phyloP scores from a whole-genome alignment of 148 eudicot species.

The Suaeda aralocaspica region DNA sequence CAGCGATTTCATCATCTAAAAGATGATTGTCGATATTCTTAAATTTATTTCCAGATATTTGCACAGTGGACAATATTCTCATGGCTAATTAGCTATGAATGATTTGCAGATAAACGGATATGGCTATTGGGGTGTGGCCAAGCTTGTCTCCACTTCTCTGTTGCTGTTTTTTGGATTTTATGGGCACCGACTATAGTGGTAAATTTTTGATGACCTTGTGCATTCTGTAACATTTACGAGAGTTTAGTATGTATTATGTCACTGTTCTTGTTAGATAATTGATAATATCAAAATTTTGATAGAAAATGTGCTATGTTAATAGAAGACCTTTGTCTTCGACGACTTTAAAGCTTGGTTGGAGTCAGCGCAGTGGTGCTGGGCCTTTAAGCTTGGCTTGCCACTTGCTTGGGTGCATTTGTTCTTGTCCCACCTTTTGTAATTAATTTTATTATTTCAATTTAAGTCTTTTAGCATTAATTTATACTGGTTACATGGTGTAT shows the following conservation, averaged over 20 bases:
- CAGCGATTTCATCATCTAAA: background rate
- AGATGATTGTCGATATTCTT: background rate
- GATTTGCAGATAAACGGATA: slow-evolving; percentile 59
- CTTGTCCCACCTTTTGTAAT: background rate
- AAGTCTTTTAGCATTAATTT: background rate
- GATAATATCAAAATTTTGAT: background rate
- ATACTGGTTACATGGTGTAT: slow-evolving; percentile 4
- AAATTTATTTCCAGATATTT: background rate
- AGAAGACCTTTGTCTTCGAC: background rate
- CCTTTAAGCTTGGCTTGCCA: background rate
- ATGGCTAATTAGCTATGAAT: background rate
- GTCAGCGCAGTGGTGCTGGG: no score
- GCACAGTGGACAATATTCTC: background rate
- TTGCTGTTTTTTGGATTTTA: slow-evolving; percentile 74
- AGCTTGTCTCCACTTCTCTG: slow-evolving; percentile 71
- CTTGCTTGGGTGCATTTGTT: background rate
- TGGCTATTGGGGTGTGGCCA: slow-evolving; percentile 77
- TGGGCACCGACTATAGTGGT: slow-evolving; percentile 94
- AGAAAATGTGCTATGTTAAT: background rate
- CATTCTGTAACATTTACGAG: background rate
- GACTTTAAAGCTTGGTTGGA: no score
- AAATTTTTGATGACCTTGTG: slow-evolving; percentile 18
- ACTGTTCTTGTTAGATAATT: background rate
- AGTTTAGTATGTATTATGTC: background rate
- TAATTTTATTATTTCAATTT: background rate